phyloP scores from a whole-genome alignment of 805 yeast species.

The Wickerhamomyces alni region DNA sequence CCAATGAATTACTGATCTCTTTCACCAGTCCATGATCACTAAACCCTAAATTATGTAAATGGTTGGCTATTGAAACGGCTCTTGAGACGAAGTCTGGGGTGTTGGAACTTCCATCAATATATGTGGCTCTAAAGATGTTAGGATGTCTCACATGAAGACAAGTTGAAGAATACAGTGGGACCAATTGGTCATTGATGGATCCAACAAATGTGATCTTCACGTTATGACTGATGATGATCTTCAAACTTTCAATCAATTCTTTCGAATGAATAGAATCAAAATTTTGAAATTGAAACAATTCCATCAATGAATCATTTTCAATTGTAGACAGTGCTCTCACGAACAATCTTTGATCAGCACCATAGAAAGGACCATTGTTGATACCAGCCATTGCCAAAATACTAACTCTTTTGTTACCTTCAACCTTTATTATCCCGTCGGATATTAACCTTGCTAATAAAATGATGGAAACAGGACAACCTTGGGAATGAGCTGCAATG shows the following conservation, averaged over 20 bases:
- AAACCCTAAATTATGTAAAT: constrained; percentile 67
- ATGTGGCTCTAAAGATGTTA: constrained; percentile 81
- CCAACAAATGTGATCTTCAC: constrained; percentile 81
- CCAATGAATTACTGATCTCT: constrained; percentile 72
- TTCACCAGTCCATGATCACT: constrained; percentile 83
- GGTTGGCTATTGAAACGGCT: constrained; percentile 67
- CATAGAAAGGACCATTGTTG: constrained; percentile 90
- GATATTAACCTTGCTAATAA: constrained; percentile 69
- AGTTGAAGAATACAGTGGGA: constrained; percentile 84
- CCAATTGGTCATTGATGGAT: constrained; percentile 88
- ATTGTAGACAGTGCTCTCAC: constrained; percentile 87
- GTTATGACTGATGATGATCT: constrained; percentile 58
- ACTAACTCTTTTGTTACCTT: constrained; percentile 41
- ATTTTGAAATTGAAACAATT: constrained; percentile 83
- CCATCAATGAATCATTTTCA: constrained; percentile 81
- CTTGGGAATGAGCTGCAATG: constrained; percentile 93
- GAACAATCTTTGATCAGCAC: constrained; percentile 76
- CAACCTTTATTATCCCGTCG: constrained; percentile 38
- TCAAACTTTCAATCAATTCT: constrained; percentile 61
- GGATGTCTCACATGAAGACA: constrained; percentile 86
- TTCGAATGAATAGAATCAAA: constrained; percentile 66
- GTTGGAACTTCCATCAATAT: constrained; percentile 74
- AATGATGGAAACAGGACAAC: constrained; percentile 85
- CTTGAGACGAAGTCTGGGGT: constrained; percentile 77
- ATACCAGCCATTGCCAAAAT: constrained; percentile 94